Evolutionary conservation across 192 early-diverging fungal genomes (phyloP), one percentile per base, ranked within the genome.

Genomic region (Coemansia sp.): DNA sequence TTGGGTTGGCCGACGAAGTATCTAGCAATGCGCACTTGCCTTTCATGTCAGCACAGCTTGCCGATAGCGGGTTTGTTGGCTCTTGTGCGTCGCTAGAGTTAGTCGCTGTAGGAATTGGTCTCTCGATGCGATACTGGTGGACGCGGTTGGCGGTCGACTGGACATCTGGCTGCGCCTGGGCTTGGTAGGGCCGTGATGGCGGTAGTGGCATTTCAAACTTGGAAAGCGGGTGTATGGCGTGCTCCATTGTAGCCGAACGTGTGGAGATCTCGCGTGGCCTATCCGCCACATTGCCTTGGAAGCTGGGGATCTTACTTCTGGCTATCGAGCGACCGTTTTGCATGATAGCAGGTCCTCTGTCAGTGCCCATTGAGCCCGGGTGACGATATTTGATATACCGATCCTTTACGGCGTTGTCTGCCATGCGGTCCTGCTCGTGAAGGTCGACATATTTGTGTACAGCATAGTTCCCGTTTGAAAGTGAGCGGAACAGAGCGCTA

Each of bases 1-100:
- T 66, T 3, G 79, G 80, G 44, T 82, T 82, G 13, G 75, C 80
- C n/a, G 75, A 67, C 16, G 62, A 76, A 5, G 80, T 82, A 26
- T 82, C 80, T 6, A 82, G 72, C 58, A 82, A 33, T 9, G 57
- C 52, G 38, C 53, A 49, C 62, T 69, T 44, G 42, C 39, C 55
- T 33, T 52, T 55, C 4, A 43, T 38, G 16, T 63, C 62, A 16
- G 32, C 16, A 33, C 50, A 23, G 32, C 26, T 39, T 14, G 23
- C 21, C 4, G 57, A 44, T 9, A 47, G 53, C 11, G 26, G 21
- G 4, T 61, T 43, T 2, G 23, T 19, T 8, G 42, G 40, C 23
- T 52, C 17, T 10, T 59, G 33, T 2, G 57, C 14, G 19, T 35
- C 16, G 33, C 26, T 6, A 13, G 42, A 28, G 59, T 40, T 58